Evolutionary conservation across 495 filamentous ascomycete genomes (phyloP), one percentile per base, ranked within the genome.

Genomic region (Hypoxylon trugodes): DNA sequence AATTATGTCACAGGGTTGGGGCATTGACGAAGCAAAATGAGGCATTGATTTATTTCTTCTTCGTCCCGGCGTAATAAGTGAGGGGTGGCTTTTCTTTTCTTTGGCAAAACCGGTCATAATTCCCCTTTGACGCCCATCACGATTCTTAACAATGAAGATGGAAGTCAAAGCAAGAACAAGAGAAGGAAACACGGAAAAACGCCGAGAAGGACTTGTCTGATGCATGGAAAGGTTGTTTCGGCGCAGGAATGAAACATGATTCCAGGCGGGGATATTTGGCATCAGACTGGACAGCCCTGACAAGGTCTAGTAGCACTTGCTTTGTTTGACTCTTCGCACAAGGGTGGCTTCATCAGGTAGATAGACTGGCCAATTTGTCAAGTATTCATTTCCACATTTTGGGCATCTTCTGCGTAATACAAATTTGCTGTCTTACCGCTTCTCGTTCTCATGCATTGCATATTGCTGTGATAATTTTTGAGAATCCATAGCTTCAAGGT

Each of bases 291-390:
- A 45, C 36, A 53, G 48, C 60, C 48, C 50, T 46, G 13, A 41
- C 54, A 41, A 65, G 65, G 54, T 42, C 35, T 54, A 47, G 36
- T 41, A 49, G 28, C 40, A 48, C 50, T 55, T 66, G 53, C 65
- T 65, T 65, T 59, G 49, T 59, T 50, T 56, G 28, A 30, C 28
- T 43, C 24, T 45, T 59, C 52, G 46, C 51, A 58, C 41, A 58
- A 57, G 52, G 64, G 51, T 67, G 59, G 59, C 55, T 60, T 65
- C 55, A 57, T 52, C 42, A 43, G 55, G 70, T 70, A 73, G 67
- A 73, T 73, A 70, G 70, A 70, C 53, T 68, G 69, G 57, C 61
- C 69, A 68, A 69, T 61, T 57, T 64, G 60, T 61, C 48, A 61
- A 59, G 68, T 66, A 68, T 68, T 61, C 41, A 26, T 65, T 63